phyloP scores from a whole-genome alignment of 2,329 filamentous ascomycete species.

The Colletotrichum graminicola region DNA sequence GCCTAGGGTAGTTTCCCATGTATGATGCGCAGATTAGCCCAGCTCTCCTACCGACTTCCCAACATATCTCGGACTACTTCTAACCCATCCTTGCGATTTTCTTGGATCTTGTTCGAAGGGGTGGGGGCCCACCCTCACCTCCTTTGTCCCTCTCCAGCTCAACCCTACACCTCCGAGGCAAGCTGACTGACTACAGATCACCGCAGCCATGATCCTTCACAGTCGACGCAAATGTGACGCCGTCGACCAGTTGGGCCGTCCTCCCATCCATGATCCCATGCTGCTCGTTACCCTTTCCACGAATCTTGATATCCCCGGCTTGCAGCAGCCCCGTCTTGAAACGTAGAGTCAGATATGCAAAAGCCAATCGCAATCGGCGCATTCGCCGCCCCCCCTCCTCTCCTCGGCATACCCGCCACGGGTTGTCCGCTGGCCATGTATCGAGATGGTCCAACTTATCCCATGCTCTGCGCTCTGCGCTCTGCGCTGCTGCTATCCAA shows the following conservation, averaged over 20 bases:
- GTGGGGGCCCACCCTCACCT: background rate
- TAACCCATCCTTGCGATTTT: constrained; percentile 1
- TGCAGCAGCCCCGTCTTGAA: constrained; percentile 40
- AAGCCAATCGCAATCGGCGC: constrained; percentile 37
- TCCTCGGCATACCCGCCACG: constrained; percentile 4
- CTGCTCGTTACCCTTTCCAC: constrained; percentile 28
- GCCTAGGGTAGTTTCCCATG: background rate
- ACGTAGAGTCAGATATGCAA: constrained; percentile 33
- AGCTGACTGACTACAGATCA: constrained; percentile 5
- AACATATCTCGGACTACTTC: constrained; percentile 24
- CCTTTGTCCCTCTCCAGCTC: background rate
- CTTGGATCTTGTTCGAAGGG: constrained; percentile 8
- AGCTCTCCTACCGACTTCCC: background rate
- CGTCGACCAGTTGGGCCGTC: constrained; percentile 22
- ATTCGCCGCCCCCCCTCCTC: background rate
- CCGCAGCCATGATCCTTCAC: constrained; percentile 16
- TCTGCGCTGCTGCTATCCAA: background rate
- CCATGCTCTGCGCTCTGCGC: constrained; percentile 12
- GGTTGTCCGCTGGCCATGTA: constrained; percentile 23
- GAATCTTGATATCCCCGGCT: constrained; percentile 36
- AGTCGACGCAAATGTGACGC: constrained; percentile 23
- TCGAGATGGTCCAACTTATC: constrained; percentile 30
- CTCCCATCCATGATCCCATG: constrained; percentile 30
- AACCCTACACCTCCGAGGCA: background rate
- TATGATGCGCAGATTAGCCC: constrained; percentile 9